Percentiles rank a stretch among this genome's conserved stretches.
Evolutionary conservation across 2,329 filamentous ascomycete genomes (phyloP).

Genomic region (Pseudopyrenochaeta lycopersici): DNA sequence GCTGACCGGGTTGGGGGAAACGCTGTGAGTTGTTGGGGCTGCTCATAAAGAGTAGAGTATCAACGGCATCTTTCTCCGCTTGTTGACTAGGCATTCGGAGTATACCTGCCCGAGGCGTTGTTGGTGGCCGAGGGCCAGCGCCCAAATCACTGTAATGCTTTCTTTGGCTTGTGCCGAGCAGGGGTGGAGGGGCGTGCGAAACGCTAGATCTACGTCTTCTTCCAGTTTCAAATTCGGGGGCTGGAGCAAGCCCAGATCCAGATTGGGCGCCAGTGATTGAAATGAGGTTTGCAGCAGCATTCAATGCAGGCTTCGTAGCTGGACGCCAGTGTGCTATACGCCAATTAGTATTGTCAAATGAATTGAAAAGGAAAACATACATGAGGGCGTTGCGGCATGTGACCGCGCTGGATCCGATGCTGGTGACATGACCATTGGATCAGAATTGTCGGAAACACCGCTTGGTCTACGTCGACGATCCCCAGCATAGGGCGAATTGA

Average conservation of each 20-base stretch:
- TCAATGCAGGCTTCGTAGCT: slow-evolving; percentile 34
- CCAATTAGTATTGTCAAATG: neutral
- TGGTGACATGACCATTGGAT: slow-evolving; percentile 46
- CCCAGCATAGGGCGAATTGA: slow-evolving; percentile 40
- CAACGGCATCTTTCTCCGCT: slow-evolving; percentile 80
- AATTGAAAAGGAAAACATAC: slow-evolving; percentile 18
- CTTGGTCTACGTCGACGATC: slow-evolving; percentile 45
- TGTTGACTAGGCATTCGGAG: slow-evolving; percentile 75
- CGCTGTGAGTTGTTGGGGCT: slow-evolving; percentile 73
- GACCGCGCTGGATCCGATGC: slow-evolving; percentile 37
- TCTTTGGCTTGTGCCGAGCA: slow-evolving; percentile 36
- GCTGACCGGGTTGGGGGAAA: slow-evolving; percentile 34
- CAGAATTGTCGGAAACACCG: slow-evolving; percentile 46
- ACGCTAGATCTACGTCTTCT: slow-evolving; percentile 49
- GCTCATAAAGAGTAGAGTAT: slow-evolving; percentile 83
- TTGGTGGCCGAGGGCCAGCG: slow-evolving; percentile 36
- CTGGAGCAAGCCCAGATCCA: slow-evolving; percentile 41
- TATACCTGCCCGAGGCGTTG: slow-evolving; percentile 56
- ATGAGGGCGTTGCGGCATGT: slow-evolving; percentile 30
- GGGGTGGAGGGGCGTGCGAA: slow-evolving; percentile 41
- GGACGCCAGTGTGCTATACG: slow-evolving; percentile 40
- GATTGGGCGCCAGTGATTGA: slow-evolving; percentile 35
- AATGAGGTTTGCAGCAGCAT: slow-evolving; percentile 38
- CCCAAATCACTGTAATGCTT: slow-evolving; percentile 46
- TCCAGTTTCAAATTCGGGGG: slow-evolving; percentile 41